A percentile compares a stretch with the other conserved stretches of the same genome.
Evolutionary conservation across 1,284 basidiomycete species (phyloP).

Genomic region (Calocybe gambosa): DNA sequence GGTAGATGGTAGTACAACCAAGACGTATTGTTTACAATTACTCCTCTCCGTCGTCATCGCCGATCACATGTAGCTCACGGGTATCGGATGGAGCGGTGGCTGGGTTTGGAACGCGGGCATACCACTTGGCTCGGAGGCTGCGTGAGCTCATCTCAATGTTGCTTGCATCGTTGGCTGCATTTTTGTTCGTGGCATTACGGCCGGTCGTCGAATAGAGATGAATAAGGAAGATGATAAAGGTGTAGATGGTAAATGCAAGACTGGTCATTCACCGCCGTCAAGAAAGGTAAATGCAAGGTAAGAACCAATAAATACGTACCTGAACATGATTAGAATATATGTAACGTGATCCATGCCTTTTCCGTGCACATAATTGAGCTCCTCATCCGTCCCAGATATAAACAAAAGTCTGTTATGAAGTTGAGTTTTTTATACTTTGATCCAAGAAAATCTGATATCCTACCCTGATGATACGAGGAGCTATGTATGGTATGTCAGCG

Average conservation of each 20-base stretch:
- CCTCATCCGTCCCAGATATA: slow-evolving; percentile 91
- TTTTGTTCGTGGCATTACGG: slow-evolving; percentile 38
- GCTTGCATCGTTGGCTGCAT: slow-evolving; percentile 12
- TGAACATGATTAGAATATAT: slow-evolving; percentile 81
- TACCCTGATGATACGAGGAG: slow-evolving; percentile 64
- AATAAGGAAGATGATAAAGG: slow-evolving; percentile 48
- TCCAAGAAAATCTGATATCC: slow-evolving; percentile 3
- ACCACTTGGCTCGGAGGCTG: slow-evolving; percentile 30
- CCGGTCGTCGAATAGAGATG: slow-evolving; percentile 48
- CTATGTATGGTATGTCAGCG: slow-evolving; percentile 29
- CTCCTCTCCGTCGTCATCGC: slow-evolving; percentile 26
- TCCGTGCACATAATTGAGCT: slow-evolving; percentile 63
- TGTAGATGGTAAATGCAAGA: slow-evolving; percentile 72
- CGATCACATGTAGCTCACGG: slow-evolving; percentile 25
- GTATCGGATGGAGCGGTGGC: slow-evolving; percentile 8
- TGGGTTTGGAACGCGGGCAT: slow-evolving; percentile 28
- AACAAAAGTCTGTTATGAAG: slow-evolving; percentile 52
- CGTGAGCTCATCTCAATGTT: slow-evolving; percentile 26
- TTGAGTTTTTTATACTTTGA: background rate
- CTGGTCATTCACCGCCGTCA: slow-evolving; percentile 27
- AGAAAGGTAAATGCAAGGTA: slow-evolving; percentile 2
- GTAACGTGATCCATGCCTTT: slow-evolving; percentile 84
- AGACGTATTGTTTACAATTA: background rate
- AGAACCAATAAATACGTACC: slow-evolving; percentile 32
- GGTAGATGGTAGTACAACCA: background rate